Conservation (phyloP, 2,329 filamentous ascomycete genomes). For the Curvularia hawaiiensis region DNA sequence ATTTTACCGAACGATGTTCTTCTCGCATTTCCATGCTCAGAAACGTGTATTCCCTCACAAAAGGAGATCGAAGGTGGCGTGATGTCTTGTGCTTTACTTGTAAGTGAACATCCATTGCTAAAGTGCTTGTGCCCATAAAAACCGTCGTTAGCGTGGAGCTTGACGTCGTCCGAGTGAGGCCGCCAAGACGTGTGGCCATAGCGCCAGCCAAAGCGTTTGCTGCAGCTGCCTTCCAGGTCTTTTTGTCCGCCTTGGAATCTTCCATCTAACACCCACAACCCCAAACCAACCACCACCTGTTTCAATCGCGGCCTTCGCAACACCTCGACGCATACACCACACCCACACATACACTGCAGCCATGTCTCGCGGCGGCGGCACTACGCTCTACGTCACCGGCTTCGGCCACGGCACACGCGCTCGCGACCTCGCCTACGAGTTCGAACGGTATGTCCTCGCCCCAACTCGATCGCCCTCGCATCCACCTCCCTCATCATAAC, state of each 20-base stretch:
- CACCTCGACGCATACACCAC: slow-evolving; percentile 11
- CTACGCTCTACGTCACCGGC: slow-evolving; percentile 97
- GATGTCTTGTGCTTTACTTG: neutral
- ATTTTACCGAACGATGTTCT: no score
- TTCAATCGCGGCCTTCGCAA: slow-evolving; percentile 20
- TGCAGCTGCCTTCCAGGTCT: slow-evolving; percentile 15
- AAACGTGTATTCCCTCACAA: neutral
- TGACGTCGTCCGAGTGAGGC: slow-evolving; percentile 11
- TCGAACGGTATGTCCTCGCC: slow-evolving; percentile 93
- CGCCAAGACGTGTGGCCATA: slow-evolving; percentile 15
- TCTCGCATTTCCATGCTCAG: neutral
- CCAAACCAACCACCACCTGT: slow-evolving; percentile 15
- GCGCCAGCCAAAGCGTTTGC: slow-evolving; percentile 17
- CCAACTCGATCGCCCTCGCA: slow-evolving; percentile 36
- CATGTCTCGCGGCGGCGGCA: slow-evolving; percentile 92
- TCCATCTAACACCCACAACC: slow-evolving; percentile 22
- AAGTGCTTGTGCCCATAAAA: neutral
- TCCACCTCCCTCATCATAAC: slow-evolving; percentile 33
- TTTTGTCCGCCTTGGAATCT: slow-evolving; percentile 17
- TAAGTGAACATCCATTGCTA: neutral
- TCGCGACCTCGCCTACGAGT: slow-evolving; percentile 99
- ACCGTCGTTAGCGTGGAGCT: neutral
- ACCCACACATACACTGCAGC: slow-evolving; percentile 20
- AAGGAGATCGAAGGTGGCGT: neutral
- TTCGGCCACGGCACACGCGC: slow-evolving; percentile 99